Base-by-base conservation (phyloP, 306 rosid species). In the Adenanthera pavonina region DNA sequence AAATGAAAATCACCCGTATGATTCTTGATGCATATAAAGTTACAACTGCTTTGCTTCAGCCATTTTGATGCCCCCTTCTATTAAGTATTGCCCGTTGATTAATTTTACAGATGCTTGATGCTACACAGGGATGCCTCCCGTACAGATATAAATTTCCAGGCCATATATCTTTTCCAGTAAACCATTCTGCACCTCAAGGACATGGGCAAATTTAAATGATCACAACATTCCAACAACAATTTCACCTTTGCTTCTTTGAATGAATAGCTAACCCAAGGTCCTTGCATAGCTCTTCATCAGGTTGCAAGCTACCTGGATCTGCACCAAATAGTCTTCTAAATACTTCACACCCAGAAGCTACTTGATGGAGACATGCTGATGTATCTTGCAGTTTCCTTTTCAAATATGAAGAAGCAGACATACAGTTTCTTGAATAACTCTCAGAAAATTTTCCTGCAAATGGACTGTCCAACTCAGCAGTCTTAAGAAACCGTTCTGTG, bases 311-410 rank as follows among this genome's bases (percentile, higher is more conserved):
- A 43, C 78, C 82, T 10, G 99, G 98, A 86, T 92, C 84, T 51
- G 97, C 99, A 67, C 99, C 99, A 46, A 95, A 95, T 38, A 93
- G 34, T 87, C 80, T 86, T 68, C 99, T 86, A 4, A 97, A 81
- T 67, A 82, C 51, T 85, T 93, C 99, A 71, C 86, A 89, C 66
- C 98, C 98, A 68, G 95, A 90, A 84, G 90, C 84, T 48, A 81
- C 65, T 52, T 88, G 78, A 88, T 95, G 99, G 47, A 89, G 72
- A 87, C 44, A 89, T 51, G 98, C 94, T 15, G 97, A 89, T 71
- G 89, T 92, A 74, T 81, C 88, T 38, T 93, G 93, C 38, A 85
- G 47, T 59, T 62, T 90, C 78, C 82, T 71, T n/a, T 77, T 49
- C 61, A 88, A 71, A 69, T 38, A 77, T 44, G 88, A n/a, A 19